Percentiles rank a stretch among this genome's conserved stretches.
Conservation (phyloP, 2,329 filamentous ascomycete genomes). For the Cercospora zeina region DNA sequence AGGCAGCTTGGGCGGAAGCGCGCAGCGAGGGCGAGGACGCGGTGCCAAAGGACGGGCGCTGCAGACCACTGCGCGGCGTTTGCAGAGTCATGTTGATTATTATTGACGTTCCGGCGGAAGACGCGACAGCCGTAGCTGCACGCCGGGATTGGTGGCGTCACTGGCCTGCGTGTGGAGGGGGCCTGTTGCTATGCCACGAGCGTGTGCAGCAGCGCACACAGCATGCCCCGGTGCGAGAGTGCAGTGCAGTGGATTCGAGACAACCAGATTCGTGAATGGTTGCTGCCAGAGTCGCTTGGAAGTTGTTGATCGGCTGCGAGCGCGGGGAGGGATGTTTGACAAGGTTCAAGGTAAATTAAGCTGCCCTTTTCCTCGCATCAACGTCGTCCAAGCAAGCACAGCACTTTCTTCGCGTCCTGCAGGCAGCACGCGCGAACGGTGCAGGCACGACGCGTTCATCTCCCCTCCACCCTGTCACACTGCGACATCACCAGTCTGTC, state of each 20-base stretch:
- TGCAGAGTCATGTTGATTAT: constrained; percentile 43
- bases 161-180: background rate
- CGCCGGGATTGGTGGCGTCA: background rate
- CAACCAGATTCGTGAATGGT: background rate
- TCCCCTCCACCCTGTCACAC: background rate
- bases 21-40: constrained; percentile 48
- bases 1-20: constrained; percentile 50
- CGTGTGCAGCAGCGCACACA: background rate
- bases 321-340: constrained; percentile 13
- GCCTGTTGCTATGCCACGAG: constrained; percentile 1
- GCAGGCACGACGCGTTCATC: background rate
- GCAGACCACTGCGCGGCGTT: constrained; percentile 44
- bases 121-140: background rate
- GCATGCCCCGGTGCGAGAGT: background rate
- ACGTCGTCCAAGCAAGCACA: constrained; percentile 2
- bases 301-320: background rate
- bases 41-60: constrained; percentile 45
- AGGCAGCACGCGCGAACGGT: background rate
- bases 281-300: background rate
- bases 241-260: background rate
- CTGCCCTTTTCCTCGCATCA: constrained; percentile 10
- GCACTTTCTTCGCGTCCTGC: background rate
- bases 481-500: background rate
- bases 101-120: background rate
- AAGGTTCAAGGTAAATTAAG: constrained; percentile 16